phyloP scores from a whole-genome alignment of 257 asterid genomes.

The Gardenia jasminoides region DNA sequence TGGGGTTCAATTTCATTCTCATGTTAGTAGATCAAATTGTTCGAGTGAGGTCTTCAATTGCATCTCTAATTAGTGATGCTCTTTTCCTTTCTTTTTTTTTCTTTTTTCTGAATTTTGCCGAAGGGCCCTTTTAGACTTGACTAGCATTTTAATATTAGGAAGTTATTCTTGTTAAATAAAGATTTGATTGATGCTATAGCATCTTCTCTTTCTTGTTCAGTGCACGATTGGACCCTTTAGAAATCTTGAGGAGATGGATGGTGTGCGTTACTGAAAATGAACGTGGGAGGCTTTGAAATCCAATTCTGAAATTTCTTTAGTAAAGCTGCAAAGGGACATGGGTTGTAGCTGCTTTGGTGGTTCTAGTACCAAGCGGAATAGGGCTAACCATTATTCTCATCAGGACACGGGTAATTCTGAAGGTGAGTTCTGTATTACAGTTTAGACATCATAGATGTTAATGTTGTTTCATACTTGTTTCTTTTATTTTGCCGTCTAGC shows the following conservation, averaged over 20 bases:
- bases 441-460: neutral
- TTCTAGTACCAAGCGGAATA: constrained; percentile 29
- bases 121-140: neutral
- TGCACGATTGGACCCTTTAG: neutral
- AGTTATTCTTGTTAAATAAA: neutral
- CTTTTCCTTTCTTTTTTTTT: neutral
- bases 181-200: neutral
- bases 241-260: constrained; percentile 20
- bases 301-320: constrained; percentile 23
- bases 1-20: neutral
- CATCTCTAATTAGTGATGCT: neutral
- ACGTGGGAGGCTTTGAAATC: neutral
- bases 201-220: neutral
- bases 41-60: neutral
- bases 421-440: constrained; percentile 42
- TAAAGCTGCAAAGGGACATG: constrained; percentile 44
- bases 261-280: constrained; percentile 1
- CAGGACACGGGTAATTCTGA: constrained; percentile 40
- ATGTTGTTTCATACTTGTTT: no score
- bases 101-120: neutral
- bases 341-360: constrained; percentile 66
- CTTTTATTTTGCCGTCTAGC: neutral
- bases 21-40: neutral
- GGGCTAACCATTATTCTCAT: constrained; percentile 28
- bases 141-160: constrained; percentile 4